Base-by-base conservation (phyloP, 2,329 filamentous ascomycete species). In the Beauveria australis region DNA sequence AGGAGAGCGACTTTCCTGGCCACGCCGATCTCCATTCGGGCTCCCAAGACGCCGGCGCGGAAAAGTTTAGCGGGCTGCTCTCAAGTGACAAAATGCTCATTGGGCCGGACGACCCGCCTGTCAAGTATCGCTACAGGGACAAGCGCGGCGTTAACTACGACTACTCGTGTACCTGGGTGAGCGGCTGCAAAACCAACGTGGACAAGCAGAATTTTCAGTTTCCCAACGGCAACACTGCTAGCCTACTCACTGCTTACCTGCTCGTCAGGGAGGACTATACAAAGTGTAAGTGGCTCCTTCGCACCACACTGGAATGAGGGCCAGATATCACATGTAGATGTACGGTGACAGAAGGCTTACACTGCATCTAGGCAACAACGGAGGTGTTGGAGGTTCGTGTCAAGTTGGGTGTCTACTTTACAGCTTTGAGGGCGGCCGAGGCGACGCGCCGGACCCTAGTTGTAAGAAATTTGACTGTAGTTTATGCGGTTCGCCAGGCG, bases 201-300 rank as follows among this genome's bases (percentile, higher is more conserved):
- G 56, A 55, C 14, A 62, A 46, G 54, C 63, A 65, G 53, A 53
- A 61, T 53, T 66, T 65, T 40, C 44, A 61, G 5, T 64, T 64
- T 56, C 66, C 66, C 28, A 9, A 30, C 28, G 28, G 28, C 28
- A 30, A 48, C 18, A 55, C 48, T 26, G 53, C 52, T 1, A 63
- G 63, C 37, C n/a, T 40, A 6, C 60, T 67, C 48, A 67, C 66
- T 1, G 63, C 64, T 10, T 67, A 65, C 58, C 44, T 64, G 53
- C 60, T 66, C 9, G 58, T 66, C 1, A 53, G 65, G 24, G 64
- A 67, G 58, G 56, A 64, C 26, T 67, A 63, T 61, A 66, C 64
- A n/a, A 67, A 64, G 43, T 67, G 64, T 65, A 48, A 64, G 64
- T 64, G 8, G 26, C 22, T 10, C 10, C 28, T 22, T 22, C 26